Conservation (phyloP, 2,329 filamentous ascomycete species). For the Nothomitra cinnamomea region DNA sequence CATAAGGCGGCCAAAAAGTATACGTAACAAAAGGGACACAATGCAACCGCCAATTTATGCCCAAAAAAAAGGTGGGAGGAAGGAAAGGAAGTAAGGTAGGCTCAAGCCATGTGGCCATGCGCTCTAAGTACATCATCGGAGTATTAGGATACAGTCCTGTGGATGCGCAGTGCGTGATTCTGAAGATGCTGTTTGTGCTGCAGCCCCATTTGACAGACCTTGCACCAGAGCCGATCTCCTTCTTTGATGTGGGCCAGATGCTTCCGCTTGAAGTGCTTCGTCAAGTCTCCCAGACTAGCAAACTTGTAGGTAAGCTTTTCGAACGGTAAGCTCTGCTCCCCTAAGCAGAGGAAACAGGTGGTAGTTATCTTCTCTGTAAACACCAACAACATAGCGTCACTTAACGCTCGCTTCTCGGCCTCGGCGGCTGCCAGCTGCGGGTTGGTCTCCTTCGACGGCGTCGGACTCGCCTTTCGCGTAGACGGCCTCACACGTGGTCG, state of each 20-base stretch:
- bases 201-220: neutral
- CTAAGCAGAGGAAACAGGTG: constrained; percentile 12
- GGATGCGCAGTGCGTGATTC: neutral
- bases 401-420: neutral
- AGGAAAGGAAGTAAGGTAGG: too few species aligned
- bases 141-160: neutral
- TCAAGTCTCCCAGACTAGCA: constrained; percentile 11
- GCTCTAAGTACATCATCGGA: neutral
- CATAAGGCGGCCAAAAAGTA: too few species aligned
- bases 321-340: constrained; percentile 4
- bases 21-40: too few species aligned
- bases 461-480: neutral
- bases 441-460: neutral
- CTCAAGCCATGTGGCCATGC: too few species aligned
- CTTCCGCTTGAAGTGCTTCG: constrained; percentile 11
- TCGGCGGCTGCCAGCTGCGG: neutral
- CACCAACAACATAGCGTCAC: neutral
- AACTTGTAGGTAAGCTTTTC: constrained; percentile 10
- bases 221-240: neutral
- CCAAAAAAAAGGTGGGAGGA: too few species aligned
- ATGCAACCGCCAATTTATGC: too few species aligned
- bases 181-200: neutral
- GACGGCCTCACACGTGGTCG: neutral
- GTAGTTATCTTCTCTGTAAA: constrained; percentile 9
- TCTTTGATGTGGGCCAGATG: neutral